Conservation (phyloP, 352 stramenopile genomes). For the Phytophthora constricta region DNA sequence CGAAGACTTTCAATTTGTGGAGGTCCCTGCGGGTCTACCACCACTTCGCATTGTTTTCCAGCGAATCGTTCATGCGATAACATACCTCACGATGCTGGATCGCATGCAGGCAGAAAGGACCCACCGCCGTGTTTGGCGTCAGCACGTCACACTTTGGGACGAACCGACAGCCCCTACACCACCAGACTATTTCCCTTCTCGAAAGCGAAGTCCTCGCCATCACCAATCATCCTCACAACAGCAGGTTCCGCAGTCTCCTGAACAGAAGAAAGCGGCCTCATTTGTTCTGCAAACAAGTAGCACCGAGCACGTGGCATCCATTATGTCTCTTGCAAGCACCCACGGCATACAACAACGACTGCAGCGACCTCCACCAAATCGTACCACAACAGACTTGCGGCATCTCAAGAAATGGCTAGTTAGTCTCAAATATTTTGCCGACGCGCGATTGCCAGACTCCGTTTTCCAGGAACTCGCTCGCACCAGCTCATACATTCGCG, state of each 20-base stretch:
- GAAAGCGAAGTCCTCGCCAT: slow-evolving; percentile 9
- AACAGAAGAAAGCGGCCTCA: slow-evolving; percentile 26
- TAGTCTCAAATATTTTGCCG: slow-evolving; percentile 73
- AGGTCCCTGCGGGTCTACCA: slow-evolving; percentile 63
- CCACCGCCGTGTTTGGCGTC: slow-evolving; percentile 54
- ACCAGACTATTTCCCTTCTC: not conserved
- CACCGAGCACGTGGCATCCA: slow-evolving; percentile 41
- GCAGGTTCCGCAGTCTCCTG: not conserved
- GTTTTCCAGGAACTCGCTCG: slow-evolving; percentile 63
- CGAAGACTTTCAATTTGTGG: slow-evolving; percentile 68
- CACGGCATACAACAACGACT: slow-evolving; percentile 48
- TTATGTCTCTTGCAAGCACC: slow-evolving; percentile 41
- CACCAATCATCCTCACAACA: slow-evolving; percentile 1
- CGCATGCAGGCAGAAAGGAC: slow-evolving; percentile 53
- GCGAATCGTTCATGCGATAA: slow-evolving; percentile 58
- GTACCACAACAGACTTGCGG: slow-evolving; percentile 50
- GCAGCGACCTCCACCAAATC: slow-evolving; percentile 40
- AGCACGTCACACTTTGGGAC: slow-evolving; percentile 54
- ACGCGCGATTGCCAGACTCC: slow-evolving; percentile 54
- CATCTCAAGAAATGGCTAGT: slow-evolving; percentile 72
- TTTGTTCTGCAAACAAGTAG: slow-evolving; percentile 53
- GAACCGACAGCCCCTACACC: slow-evolving; percentile 2
- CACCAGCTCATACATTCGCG: slow-evolving; percentile 47
- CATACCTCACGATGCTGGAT: slow-evolving; percentile 66
- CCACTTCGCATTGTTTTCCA: slow-evolving; percentile 63